Percentiles rank a stretch among this genome's conserved stretches.
These are phyloP conservation scores for Chlorella ohadii DNA, from an alignment of 139 green algal genomes.

Conservation along the genomic window DNA sequence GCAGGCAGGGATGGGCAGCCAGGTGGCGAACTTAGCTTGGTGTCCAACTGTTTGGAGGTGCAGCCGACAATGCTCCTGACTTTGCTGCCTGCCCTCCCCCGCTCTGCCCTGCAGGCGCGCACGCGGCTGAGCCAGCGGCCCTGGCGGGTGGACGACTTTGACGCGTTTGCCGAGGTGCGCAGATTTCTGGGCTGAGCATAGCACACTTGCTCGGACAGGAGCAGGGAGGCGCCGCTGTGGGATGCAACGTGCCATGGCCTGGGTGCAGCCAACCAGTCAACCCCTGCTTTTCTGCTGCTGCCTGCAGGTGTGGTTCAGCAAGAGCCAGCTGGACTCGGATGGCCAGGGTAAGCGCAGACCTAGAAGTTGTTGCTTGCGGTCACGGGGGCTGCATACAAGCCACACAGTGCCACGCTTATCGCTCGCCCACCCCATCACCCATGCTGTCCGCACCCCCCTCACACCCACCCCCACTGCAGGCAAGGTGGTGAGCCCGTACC, in stretches of 20 bases:
- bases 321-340: slow-evolving; percentile 19
- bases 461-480: neutral
- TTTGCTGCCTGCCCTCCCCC: no score
- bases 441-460: neutral
- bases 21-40: no score
- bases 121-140: slow-evolving; percentile 79
- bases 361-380: no score
- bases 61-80: neutral
- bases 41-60: neutral
- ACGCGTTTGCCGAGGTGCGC: slow-evolving; percentile 64
- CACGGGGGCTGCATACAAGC: no score
- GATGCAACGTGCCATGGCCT: no score
- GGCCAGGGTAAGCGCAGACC: neutral
- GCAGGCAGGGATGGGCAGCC: no score
- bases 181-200: no score
- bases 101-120: slow-evolving; percentile 42
- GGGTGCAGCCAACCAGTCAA: no score
- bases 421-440: no score
- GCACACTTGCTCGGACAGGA: no score
- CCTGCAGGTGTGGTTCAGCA: slow-evolving; percentile 31
- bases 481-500: slow-evolving; percentile 54
- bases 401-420: no score
- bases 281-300: neutral
- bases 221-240: no score
- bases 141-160: slow-evolving; percentile 92